Percentiles rank a stretch among this genome's conserved stretches.
These are phyloP conservation scores for Fusarium piperis DNA, from an alignment of 2,329 filamentous ascomycete species.

Conservation along the genomic window DNA sequence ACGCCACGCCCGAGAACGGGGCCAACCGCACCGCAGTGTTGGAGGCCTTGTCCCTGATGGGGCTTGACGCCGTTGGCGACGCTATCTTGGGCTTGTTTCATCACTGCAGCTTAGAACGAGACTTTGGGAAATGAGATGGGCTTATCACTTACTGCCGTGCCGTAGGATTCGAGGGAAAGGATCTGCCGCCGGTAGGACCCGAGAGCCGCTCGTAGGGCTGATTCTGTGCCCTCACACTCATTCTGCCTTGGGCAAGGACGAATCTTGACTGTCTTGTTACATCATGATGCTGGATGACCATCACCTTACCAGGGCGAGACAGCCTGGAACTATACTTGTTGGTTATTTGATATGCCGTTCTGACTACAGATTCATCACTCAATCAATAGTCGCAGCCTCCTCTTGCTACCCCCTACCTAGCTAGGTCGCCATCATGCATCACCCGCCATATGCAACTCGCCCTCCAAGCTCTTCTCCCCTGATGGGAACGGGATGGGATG, in stretches of 20 bases:
- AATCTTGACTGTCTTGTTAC: not conserved
- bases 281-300: not conserved
- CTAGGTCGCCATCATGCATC: not conserved
- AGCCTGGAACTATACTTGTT: not conserved
- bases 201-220: not conserved
- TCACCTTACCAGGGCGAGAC: not conserved
- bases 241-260: not conserved
- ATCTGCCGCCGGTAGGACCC: not conserved
- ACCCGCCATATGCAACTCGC: slow-evolving; percentile 11
- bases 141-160: not conserved
- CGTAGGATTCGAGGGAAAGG: not conserved
- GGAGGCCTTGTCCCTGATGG: not conserved
- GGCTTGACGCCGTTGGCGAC: not conserved
- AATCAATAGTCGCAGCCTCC: not conserved
- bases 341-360: not conserved
- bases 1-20: not conserved
- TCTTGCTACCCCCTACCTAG: slow-evolving; percentile 13
- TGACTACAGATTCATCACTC: not conserved
- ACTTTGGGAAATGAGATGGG: not conserved
- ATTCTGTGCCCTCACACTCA: not conserved
- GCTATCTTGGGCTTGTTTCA: not conserved
- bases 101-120: not conserved
- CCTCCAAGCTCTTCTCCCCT: slow-evolving; percentile 8
- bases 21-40: not conserved
- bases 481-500: not conserved